Evolutionary conservation across 192 early-diverging fungal species (phyloP).

Genomic region (Rhizophagus prolifer): DNA sequence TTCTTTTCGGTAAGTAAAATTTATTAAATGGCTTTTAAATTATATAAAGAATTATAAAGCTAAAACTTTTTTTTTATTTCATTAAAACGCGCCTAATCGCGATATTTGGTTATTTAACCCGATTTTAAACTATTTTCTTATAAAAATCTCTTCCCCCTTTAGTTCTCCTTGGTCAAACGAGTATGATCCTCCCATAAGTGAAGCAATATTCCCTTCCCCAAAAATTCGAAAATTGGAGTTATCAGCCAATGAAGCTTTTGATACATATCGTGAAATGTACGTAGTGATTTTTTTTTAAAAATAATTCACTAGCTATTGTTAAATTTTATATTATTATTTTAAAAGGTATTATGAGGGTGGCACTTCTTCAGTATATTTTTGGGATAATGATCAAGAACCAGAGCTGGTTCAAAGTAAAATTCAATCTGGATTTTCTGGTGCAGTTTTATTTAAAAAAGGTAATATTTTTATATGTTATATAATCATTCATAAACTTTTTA

Average conservation of each 20-base stretch:
- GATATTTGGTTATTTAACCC: neutral
- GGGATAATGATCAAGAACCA: slow-evolving; percentile 56
- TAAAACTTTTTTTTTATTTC: too few species aligned
- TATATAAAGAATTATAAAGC: too few species aligned
- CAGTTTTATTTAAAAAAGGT: slow-evolving; percentile 96
- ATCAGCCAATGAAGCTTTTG: slow-evolving; percentile 92
- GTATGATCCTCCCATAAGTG: slow-evolving; percentile 83
- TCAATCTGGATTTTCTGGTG: slow-evolving; percentile 78
- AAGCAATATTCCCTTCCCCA: slow-evolving; percentile 75
- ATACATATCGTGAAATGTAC: slow-evolving; percentile 92
- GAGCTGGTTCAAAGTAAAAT: slow-evolving; percentile 32
- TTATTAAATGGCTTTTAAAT: too few species aligned
- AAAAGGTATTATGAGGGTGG: slow-evolving; percentile 87
- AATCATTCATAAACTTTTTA: neutral
- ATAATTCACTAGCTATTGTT: too few species aligned
- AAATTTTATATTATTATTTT: neutral
- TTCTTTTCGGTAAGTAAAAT: slow-evolving; percentile 68
- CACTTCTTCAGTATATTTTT: slow-evolving; percentile 95
- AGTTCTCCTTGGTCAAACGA: slow-evolving; percentile 97
- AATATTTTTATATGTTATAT: slow-evolving; percentile 21
- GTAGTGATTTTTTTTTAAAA: slow-evolving; percentile 25
- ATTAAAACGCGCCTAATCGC: too few species aligned
- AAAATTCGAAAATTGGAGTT: slow-evolving; percentile 87
- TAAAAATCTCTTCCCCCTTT: neutral
- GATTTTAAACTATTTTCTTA: too few species aligned